A percentile compares a stretch with the other conserved stretches of the same genome.
Conservation (phyloP, 1,284 basidiomycete genomes). For the Trichosporon sp. region DNA sequence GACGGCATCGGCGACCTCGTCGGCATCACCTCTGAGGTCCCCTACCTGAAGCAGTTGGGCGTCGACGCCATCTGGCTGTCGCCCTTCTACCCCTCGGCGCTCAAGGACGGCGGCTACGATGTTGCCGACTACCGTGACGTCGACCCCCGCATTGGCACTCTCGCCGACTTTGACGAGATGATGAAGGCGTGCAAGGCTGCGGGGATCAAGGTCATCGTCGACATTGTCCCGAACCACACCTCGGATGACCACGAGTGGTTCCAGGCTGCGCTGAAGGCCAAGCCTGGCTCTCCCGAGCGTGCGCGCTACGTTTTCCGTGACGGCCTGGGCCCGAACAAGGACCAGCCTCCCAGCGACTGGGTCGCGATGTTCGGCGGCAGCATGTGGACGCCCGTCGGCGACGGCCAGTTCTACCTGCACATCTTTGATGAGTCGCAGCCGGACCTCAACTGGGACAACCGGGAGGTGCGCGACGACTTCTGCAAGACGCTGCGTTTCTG, state of each 20-base stretch:
- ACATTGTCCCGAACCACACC: conserved; percentile 75
- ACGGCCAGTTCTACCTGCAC: conserved; percentile 68
- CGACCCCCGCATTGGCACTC: conserved; percentile 66
- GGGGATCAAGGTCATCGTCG: conserved; percentile 71
- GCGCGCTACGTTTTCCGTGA: conserved; percentile 74
- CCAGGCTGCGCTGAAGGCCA: conserved; percentile 58
- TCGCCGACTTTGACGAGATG: conserved; percentile 65
- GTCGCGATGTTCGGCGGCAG: conserved; percentile 63
- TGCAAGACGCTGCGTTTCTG: conserved; percentile 68
- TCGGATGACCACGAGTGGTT: conserved; percentile 77
- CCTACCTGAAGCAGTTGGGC: conserved; percentile 66
- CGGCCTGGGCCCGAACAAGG: conserved; percentile 50
- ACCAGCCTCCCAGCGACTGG: conserved; percentile 70
- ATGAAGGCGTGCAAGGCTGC: conserved; percentile 59
- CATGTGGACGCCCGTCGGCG: conserved; percentile 68
- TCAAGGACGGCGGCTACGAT: conserved; percentile 68
- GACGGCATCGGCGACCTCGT: conserved; percentile 71
- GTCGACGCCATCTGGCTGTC: conserved; percentile 69
- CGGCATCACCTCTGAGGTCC: conserved; percentile 63
- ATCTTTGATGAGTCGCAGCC: conserved; percentile 67
- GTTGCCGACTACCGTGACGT: conserved; percentile 71
- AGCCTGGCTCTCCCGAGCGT: conserved; percentile 52
- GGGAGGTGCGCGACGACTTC: conserved; percentile 60
- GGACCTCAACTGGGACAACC: conserved; percentile 73
- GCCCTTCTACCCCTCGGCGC: conserved; percentile 66